Conservation (phyloP, 345 rosid species). For the Viola odorata region DNA sequence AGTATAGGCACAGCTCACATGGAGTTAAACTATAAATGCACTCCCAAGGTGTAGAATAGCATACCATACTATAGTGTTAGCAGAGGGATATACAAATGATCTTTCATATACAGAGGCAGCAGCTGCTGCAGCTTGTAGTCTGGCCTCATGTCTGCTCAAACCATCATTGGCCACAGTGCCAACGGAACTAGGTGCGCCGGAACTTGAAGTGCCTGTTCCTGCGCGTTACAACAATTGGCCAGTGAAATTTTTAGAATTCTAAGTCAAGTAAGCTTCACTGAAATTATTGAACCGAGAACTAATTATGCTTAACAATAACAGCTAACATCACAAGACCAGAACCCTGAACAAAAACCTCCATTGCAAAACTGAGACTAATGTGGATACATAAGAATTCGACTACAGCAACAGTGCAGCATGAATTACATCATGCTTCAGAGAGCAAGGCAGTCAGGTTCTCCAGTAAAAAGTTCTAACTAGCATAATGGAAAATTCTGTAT, state of each 20-base stretch:
- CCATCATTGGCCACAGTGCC: conserved; percentile 28
- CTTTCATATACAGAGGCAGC: conserved; percentile 81
- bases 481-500: too few relatives aligned
- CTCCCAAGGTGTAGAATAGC: conserved; percentile 15
- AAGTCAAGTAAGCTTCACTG: too few relatives aligned
- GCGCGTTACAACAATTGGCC: conserved; percentile 21
- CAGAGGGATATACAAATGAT: conserved; percentile 75
- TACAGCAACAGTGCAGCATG: too few relatives aligned
- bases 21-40: background rate
- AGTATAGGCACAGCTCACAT: background rate
- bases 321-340: too few relatives aligned
- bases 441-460: too few relatives aligned
- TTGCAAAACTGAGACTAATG: too few relatives aligned
- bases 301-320: too few relatives aligned
- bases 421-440: too few relatives aligned
- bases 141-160: conserved; percentile 59
- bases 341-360: too few relatives aligned
- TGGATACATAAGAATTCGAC: too few relatives aligned
- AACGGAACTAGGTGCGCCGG: conserved; percentile 46
- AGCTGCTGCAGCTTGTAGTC: conserved; percentile 75
- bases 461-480: too few relatives aligned
- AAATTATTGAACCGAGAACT: too few relatives aligned
- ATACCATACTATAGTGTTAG: conserved; percentile 60
- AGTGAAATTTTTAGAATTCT: background rate
- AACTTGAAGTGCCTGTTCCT: conserved; percentile 40